Base-by-base conservation (phyloP, 163 green algal species). In the Scenedesmus sp. region DNA sequence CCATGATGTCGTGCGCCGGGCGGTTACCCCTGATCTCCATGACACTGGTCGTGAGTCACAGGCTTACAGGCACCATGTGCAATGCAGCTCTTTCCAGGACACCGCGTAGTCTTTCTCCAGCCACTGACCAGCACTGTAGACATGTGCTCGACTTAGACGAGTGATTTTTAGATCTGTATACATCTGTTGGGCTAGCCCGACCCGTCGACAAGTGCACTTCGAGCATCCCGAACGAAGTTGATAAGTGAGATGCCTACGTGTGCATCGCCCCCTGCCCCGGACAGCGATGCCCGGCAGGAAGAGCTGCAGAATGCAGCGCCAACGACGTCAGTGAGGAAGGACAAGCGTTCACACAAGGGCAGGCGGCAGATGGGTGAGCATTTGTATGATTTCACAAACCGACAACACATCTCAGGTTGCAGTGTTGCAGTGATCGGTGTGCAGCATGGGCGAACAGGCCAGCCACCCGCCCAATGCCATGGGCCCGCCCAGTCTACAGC, bases 281-380 rank as follows among this genome's bases (percentile, higher is more conserved):
- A 40, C 65, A 18, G 65, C 65, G 65, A 37, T n/a, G 65, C 9
- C 6, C 30, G 30, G 30, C 6, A 76, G 65, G 7, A 9, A 24
- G 65, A 76, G 30, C 30, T 37, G 65, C 65, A 76, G 2, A 40
- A 76, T 76, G 65, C 65, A 76, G 65, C 65, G 18, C 18, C 65
- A 76, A 40, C 65, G 12, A 40, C 65, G 40, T 26, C 30, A 37
- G 18, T 7, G 30, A 37, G 24, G 30, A 76, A 76, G 30, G 65
- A 76, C 65, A 76, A 76, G 65, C 65, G 65, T 37, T 15, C 65
- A 40, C 65, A 76, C 65, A 76, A 76, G 30, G 65, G 65, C 65
- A 76, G 65, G 65, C 65, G 65, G 30, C 65, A 76, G 30, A 76
- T 76, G 65, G 65, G 65, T 76, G 30, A 76, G 65, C 65, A 18